Evolutionary conservation across 257 asterid genomes (phyloP).

Genomic region (Ophiorrhiza pumila): DNA sequence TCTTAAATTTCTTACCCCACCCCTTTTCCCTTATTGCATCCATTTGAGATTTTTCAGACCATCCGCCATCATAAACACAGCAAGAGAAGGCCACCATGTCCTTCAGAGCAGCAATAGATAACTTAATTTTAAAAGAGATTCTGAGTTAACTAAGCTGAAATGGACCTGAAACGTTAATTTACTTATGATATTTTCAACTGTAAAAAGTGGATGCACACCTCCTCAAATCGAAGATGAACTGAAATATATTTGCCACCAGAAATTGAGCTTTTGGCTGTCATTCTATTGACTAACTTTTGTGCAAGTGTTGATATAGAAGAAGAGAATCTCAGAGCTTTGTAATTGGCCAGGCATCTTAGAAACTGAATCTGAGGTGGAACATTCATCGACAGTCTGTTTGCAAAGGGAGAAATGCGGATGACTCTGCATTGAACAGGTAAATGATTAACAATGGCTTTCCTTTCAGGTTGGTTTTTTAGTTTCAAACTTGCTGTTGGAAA

Average conservation of each 20-base stretch:
- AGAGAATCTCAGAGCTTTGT: conserved; percentile 78
- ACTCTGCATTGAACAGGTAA: conserved; percentile 44
- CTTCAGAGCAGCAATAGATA: conserved; percentile 31
- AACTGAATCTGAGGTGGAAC: conserved; percentile 69
- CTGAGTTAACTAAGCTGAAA: neutral
- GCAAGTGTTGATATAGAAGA: conserved; percentile 53
- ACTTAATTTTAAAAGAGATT: neutral
- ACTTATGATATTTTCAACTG: neutral
- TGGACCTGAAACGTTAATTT: neutral
- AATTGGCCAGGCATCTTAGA: conserved; percentile 75
- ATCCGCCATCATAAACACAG: conserved; percentile 71
- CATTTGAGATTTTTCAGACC: conserved; percentile 58
- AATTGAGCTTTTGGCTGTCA: conserved; percentile 56
- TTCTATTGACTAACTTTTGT: conserved; percentile 47
- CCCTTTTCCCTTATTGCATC: conserved; percentile 63
- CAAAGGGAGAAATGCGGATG: conserved; percentile 76
- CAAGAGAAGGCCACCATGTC: conserved; percentile 97
- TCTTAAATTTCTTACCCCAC: conserved; percentile 73
- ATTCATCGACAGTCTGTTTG: conserved; percentile 69
- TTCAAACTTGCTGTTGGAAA: neutral
- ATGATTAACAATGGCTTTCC: neutral
- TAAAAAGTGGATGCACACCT: conserved; percentile 34
- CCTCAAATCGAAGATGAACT: conserved; percentile 84
- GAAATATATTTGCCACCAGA: conserved; percentile 69
- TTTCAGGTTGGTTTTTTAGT: too few relatives aligned